Base-by-base conservation (phyloP, 257 asterid genomes). In the Coffea eugenioides region DNA sequence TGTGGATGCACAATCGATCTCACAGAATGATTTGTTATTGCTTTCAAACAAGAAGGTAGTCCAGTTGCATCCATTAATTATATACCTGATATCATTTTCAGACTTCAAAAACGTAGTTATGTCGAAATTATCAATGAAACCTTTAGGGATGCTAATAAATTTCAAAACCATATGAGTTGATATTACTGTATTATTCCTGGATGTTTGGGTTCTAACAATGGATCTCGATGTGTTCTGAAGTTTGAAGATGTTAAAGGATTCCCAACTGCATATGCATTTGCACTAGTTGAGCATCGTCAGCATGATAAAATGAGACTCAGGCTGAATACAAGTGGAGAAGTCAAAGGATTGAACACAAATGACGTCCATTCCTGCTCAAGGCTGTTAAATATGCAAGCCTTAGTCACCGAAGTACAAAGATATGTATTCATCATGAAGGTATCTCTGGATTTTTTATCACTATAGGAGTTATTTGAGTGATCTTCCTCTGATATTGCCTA, bases 251-350 rank as follows among this genome's bases (percentile, higher is more conserved):
- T 90, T 74, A 88, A 89, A 85, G 73, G 65, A 51, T 84, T 90
- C 80, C 96, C 99, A 16, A 83, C 83, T 73, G 85, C 92, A 56
- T 94, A 96, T 88, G 98, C 96, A 14, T 96, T 96, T 92, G 99
- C 97, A 9, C 80, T 94, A 78, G 97, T 94, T 80, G 99, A 96
- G 90, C 90, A 92, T 75, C 97, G 98, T 72, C 97, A 94, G 77
- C 89, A 88, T 4, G 92, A 87, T 73, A 86, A 85, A 75, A 77
- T 94, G 69, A 90, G 90, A 79, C 95, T 94, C 73, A 87, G 98
- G 82, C 70, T 96, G 87, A 86, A 83, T 89, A 86, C 94, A 86
- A 84, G 88, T 27, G 98, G 97, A 85, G 97, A 94, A 85, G 61
- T 88, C 79, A 87, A 84, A 84, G 71, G 80, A 76, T 86, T 65